phyloP scores from a whole-genome alignment of 2,329 filamentous ascomycete species.

The Colletotrichum spaethianum region DNA sequence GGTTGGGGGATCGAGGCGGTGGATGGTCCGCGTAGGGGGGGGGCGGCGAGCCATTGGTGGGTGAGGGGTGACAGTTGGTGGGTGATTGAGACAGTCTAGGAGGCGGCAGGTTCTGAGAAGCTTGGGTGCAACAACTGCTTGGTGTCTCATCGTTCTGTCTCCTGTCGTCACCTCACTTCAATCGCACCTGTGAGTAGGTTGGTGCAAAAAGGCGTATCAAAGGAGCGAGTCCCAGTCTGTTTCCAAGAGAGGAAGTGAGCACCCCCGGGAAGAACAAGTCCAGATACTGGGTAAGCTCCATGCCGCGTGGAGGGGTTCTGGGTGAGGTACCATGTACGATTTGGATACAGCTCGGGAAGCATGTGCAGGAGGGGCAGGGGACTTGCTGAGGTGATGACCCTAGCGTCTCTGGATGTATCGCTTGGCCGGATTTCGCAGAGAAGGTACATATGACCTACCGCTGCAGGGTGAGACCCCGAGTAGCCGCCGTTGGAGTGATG shows the following conservation, averaged over 20 bases:
- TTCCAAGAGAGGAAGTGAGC: not conserved
- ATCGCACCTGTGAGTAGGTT: not conserved
- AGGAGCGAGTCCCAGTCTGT: slow-evolving; percentile 5
- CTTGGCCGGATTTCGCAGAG: not conserved
- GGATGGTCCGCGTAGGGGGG: not conserved
- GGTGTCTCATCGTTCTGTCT: slow-evolving; percentile 1
- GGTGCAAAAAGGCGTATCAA: not conserved
- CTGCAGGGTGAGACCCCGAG: not conserved
- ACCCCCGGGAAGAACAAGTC: slow-evolving; percentile 1
- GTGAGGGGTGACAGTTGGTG: not conserved
- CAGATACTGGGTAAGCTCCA: slow-evolving; percentile 30
- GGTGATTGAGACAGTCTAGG: slow-evolving; percentile 14
- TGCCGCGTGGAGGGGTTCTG: slow-evolving; percentile 26
- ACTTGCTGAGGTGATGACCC: slow-evolving; percentile 26
- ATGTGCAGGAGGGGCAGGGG: slow-evolving; percentile 38
- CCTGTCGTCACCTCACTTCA: not conserved
- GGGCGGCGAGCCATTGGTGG: slow-evolving; percentile 1
- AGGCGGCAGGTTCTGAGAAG: slow-evolving; percentile 1
- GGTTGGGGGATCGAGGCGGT: not conserved
- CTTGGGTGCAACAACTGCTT: slow-evolving; percentile 6
- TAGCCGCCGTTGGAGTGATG: slow-evolving; percentile 32
- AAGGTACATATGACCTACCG: slow-evolving; percentile 18
- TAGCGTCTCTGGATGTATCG: slow-evolving; percentile 21
- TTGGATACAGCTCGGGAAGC: slow-evolving; percentile 30
- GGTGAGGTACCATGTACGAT: slow-evolving; percentile 24